A percentile compares a stretch with the other conserved stretches of the same genome.
These are phyloP conservation scores for Xylaria digitata DNA, from an alignment of 2,329 filamentous ascomycete genomes.

Conservation along the genomic window DNA sequence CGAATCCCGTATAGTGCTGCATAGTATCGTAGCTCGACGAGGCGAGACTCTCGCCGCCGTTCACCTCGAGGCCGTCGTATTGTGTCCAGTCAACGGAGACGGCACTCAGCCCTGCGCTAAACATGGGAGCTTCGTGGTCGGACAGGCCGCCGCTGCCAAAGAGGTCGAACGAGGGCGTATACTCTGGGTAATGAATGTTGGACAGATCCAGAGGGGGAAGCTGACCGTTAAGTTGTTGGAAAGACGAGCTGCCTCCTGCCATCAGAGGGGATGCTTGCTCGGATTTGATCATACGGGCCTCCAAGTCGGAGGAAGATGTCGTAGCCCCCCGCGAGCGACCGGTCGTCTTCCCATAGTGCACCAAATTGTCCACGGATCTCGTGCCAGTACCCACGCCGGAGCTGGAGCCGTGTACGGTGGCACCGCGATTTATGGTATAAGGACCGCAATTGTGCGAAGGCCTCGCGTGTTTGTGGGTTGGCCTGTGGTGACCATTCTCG, in stretches of 20 bases:
- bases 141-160: conserved; percentile 58
- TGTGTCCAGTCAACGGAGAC: conserved; percentile 66
- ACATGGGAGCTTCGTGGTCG: conserved; percentile 67
- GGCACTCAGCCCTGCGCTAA: conserved; percentile 71
- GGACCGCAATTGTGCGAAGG: conserved; percentile 71
- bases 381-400: conserved; percentile 57
- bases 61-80: conserved; percentile 62
- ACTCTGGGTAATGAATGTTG: conserved; percentile 63
- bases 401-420: conserved; percentile 53
- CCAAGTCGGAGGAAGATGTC: conserved; percentile 53
- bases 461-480: conserved; percentile 69
- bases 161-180: conserved; percentile 63
- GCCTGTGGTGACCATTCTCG: conserved; percentile 73
- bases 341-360: conserved; percentile 54
- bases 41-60: conserved; percentile 48
- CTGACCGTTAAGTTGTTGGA: conserved; percentile 64
- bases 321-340: conserved; percentile 53
- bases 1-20: conserved; percentile 60
- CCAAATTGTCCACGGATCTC: conserved; percentile 59
- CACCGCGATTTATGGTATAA: conserved; percentile 69
- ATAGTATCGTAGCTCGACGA: conserved; percentile 51
- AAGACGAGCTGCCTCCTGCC: conserved; percentile 58
- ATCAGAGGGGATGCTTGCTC: conserved; percentile 71
- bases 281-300: conserved; percentile 68
- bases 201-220: conserved; percentile 70